Base-by-base conservation (phyloP, 345 rosid species). In the Rubroshorea leprosula region DNA sequence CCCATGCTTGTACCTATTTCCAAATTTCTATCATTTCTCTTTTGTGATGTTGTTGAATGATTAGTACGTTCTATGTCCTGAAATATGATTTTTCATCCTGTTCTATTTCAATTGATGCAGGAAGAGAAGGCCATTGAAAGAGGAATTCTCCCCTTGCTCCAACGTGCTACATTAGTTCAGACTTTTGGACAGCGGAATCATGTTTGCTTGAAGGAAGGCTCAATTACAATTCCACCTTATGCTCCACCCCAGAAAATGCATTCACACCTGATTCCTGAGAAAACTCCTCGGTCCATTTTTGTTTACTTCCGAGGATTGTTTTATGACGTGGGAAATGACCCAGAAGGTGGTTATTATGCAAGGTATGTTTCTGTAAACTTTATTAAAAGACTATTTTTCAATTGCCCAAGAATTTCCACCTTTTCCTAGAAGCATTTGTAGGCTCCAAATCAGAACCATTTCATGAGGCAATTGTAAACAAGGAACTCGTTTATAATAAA, bases 211-310 rank as follows among this genome's bases (percentile, higher is more conserved):
- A 93, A 90, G 57, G 88, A 82, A 51, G 97, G 97, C 54, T 93
- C 99, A 3, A 93, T 90, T 68, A 93, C 89, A 56, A 83, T 94
- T 67, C 99, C 97, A 58, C 99, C 99, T 10, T 94, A 85, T 77
- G 97, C 99, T 71, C 99, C 99, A 16, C 96, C 96, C 12, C 92
- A 90, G 78, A 90, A 94, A 73, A 94, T 90, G 99, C 95, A 85
- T 59, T 57, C 99, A 49, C 99, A 74, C 63, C 76, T 77, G 62
- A 90, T 94, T 70, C 96, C 92, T 10, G 86, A 66, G 20, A 84
- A 87, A 64, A 90, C 83, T 60, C 99, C 96, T 45, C 74, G 96
- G 31, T 90, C 97, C 67, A 90, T 94, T 67, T 94, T 94, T 63
- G 97, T 87, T 53, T 94, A 94, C 75, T 94, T 94, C 74, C 74